phyloP scores from a whole-genome alignment of 169 alveolate genomes.

The Eimeria necatrix region DNA sequence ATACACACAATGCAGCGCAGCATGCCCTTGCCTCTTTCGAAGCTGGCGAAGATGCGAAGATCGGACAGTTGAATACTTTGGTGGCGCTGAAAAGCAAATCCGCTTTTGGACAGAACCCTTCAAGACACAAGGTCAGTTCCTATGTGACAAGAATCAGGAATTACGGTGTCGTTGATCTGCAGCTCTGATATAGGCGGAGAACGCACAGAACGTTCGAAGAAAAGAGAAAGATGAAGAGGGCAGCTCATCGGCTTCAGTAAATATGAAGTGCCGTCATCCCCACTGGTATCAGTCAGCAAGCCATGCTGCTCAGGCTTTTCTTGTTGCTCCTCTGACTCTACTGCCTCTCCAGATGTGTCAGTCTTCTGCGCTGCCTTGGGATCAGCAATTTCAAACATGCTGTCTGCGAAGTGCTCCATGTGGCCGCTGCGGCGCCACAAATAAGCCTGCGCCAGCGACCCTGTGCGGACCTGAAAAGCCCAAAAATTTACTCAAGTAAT shows the following conservation, averaged over 20 bases:
- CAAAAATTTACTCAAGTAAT: neutral
- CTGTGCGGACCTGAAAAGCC: constrained; percentile 95
- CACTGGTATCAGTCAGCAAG: neutral
- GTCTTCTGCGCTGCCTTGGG: neutral
- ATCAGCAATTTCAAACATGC: constrained; percentile 83
- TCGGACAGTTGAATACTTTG: neutral
- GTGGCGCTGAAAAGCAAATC: too few species aligned
- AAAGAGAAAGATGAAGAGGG: constrained; percentile 70
- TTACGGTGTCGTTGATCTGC: too few species aligned
- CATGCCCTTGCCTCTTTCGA: too few species aligned
- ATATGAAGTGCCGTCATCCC: neutral
- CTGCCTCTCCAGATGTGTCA: neutral
- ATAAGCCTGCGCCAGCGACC: constrained; percentile 97
- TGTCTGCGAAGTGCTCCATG: constrained; percentile 97
- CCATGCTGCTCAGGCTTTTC: neutral
- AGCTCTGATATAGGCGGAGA: too few species aligned
- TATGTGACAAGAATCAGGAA: neutral
- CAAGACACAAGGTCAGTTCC: neutral
- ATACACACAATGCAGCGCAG: neutral
- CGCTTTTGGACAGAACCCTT: too few species aligned
- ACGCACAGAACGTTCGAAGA: constrained; percentile 45
- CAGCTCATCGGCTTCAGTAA: constrained; percentile 80
- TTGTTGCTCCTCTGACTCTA: neutral
- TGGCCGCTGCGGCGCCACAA: constrained; percentile 98
- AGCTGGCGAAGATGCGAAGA: too few species aligned